These are phyloP conservation scores for Wickerhamomyces tratensis DNA, from an alignment of 805 yeast genomes.

Conservation along the genomic window DNA sequence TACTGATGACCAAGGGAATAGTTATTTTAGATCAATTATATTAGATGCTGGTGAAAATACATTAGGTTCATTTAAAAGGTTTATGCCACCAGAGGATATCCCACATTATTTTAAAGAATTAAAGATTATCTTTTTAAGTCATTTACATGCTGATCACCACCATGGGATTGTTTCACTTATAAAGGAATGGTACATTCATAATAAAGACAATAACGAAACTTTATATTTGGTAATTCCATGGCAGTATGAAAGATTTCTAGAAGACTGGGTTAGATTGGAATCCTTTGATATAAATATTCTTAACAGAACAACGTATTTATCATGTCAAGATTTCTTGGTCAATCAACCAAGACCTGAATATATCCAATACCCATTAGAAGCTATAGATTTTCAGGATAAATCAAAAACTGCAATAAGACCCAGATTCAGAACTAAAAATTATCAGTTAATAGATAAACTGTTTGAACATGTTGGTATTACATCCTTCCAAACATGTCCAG, in stretches of 20 bases:
- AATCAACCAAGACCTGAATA: constrained; percentile 25
- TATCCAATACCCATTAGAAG: constrained; percentile 18
- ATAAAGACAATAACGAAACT: constrained; percentile 27
- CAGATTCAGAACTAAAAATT: constrained; percentile 10
- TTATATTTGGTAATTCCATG: constrained; percentile 67
- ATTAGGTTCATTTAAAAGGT: constrained; percentile 57
- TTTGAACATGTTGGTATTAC: constrained; percentile 32
- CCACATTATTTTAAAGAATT: constrained; percentile 47
- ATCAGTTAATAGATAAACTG: constrained; percentile 22
- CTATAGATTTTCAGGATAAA: constrained; percentile 5
- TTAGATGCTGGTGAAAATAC: constrained; percentile 98
- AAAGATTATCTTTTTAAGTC: constrained; percentile 63
- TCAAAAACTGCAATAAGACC: background rate
- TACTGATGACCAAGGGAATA: constrained; percentile 9
- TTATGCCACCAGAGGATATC: constrained; percentile 39
- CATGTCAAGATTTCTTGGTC: constrained; percentile 48
- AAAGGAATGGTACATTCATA: constrained; percentile 48
- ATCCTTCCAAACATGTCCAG: constrained; percentile 53
- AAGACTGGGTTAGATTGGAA: constrained; percentile 58
- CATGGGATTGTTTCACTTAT: constrained; percentile 70
- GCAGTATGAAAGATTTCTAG: constrained; percentile 56
- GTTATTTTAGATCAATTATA: constrained; percentile 36
- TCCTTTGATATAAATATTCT: constrained; percentile 22
- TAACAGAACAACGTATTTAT: constrained; percentile 37
- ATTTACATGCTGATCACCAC: constrained; percentile 96